phyloP scores from a whole-genome alignment of 257 asterid species.

The Plantago ovata region DNA sequence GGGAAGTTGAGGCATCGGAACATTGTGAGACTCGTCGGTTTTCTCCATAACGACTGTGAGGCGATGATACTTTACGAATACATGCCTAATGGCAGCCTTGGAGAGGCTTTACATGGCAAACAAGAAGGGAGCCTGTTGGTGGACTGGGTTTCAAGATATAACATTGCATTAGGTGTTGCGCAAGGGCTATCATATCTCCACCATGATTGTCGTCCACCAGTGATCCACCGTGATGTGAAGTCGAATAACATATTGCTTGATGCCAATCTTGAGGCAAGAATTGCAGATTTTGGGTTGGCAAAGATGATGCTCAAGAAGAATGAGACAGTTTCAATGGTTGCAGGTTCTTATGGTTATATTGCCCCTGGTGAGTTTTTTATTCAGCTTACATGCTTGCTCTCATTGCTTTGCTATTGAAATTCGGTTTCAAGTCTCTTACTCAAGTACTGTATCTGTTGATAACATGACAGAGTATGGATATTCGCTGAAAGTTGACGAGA shows the following conservation, averaged over 20 bases:
- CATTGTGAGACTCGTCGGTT: constrained; percentile 45
- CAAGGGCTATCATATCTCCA: constrained; percentile 60
- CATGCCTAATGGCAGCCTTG: constrained; percentile 49
- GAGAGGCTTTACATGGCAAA: constrained; percentile 39
- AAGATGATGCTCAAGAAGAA: constrained; percentile 33
- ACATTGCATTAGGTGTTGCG: constrained; percentile 55
- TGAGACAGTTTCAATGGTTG: constrained; percentile 49
- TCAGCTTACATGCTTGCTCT: not conserved
- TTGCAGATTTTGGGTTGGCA: constrained; percentile 62
- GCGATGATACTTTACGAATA: constrained; percentile 49
- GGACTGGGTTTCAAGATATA: constrained; percentile 46
- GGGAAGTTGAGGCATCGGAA: constrained; percentile 53
- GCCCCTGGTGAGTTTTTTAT: constrained; percentile 49
- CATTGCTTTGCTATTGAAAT: not conserved
- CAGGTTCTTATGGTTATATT: constrained; percentile 64
- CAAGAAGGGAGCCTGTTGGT: constrained; percentile 20
- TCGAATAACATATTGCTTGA: constrained; percentile 49
- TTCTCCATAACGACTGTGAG: constrained; percentile 35
- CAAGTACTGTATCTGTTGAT: not conserved
- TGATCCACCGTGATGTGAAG: constrained; percentile 58
- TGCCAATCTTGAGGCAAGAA: constrained; percentile 42
- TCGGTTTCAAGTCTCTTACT: not conserved
- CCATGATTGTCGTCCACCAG: constrained; percentile 53
- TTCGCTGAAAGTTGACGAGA: constrained; percentile 54
- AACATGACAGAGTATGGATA: constrained; percentile 47